phyloP scores from a whole-genome alignment of 2,329 filamentous ascomycete species.

The Trichoderma afroharzianum region DNA sequence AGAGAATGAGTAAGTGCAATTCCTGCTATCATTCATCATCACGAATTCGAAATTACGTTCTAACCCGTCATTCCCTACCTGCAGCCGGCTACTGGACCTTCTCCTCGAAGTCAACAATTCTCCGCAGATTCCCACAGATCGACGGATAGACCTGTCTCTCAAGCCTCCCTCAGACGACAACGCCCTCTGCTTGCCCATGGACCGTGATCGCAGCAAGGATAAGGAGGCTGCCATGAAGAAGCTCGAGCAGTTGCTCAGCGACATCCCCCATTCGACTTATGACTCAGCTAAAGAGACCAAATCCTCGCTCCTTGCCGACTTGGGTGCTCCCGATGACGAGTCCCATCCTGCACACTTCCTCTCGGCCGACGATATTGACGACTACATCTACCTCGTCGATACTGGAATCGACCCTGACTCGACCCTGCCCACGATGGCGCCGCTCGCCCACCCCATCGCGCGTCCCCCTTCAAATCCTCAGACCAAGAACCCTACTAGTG shows the following conservation, averaged over 20 bases:
- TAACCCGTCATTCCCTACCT: not conserved
- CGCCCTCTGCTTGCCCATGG: conserved; percentile 30
- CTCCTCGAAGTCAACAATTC: conserved; percentile 86
- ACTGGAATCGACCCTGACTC: conserved; percentile 41
- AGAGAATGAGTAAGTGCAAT: conserved; percentile 76
- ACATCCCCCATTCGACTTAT: conserved; percentile 51
- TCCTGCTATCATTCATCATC: not conserved
- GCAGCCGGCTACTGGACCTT: conserved; percentile 81
- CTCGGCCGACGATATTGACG: conserved; percentile 66
- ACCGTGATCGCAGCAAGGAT: conserved; percentile 36
- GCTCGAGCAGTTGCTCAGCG: conserved; percentile 47
- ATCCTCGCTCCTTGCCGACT: conserved; percentile 52
- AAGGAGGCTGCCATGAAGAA: conserved; percentile 45
- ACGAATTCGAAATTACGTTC: conserved; percentile 16
- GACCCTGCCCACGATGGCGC: conserved; percentile 50
- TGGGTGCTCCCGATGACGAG: conserved; percentile 48
- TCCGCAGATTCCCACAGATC: conserved; percentile 68
- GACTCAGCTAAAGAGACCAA: conserved; percentile 59
- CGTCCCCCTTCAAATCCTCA: conserved; percentile 39
- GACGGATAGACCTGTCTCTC: conserved; percentile 68
- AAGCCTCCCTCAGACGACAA: conserved; percentile 42
- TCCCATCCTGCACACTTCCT: conserved; percentile 63
- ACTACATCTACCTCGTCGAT: conserved; percentile 68
- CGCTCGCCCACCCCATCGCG: conserved; percentile 39
- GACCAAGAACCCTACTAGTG: conserved; percentile 75